Evolutionary conservation across 176 grass and related monocot genomes (phyloP).

Genomic region (Carex scoparia): DNA sequence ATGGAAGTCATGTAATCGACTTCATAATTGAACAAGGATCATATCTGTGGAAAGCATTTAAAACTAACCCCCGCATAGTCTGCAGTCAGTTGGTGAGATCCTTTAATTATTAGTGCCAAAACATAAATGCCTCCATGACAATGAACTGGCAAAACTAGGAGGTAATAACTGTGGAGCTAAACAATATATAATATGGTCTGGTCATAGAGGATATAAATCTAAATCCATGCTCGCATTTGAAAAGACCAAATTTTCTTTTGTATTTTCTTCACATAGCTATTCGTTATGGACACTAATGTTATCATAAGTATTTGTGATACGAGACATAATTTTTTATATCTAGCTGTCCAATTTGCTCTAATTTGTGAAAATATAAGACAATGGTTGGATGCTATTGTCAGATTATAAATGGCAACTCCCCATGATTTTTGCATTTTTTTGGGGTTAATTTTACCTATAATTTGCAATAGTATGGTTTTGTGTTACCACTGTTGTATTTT

Average conservation of each 20-base stretch:
- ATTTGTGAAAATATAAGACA: constrained; percentile 3
- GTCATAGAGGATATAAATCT: neutral
- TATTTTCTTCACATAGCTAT: neutral
- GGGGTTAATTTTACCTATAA: neutral
- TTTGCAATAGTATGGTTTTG: neutral
- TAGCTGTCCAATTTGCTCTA: neutral
- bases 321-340: neutral
- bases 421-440: neutral
- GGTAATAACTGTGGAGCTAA: neutral
- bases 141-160: neutral
- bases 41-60: neutral
- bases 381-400: neutral
- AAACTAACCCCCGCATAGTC: neutral
- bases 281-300: neutral
- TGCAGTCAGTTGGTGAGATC: neutral
- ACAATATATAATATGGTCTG: neutral
- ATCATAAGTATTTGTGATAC: neutral
- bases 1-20: neutral
- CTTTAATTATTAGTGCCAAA: neutral
- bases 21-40: neutral
- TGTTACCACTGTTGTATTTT: constrained; percentile 5
- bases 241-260: neutral
- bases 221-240: neutral
- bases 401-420: constrained; percentile 4
- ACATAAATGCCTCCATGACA: neutral